phyloP scores from a whole-genome alignment of 163 green algal species.

The Scenedesmus sp. region DNA sequence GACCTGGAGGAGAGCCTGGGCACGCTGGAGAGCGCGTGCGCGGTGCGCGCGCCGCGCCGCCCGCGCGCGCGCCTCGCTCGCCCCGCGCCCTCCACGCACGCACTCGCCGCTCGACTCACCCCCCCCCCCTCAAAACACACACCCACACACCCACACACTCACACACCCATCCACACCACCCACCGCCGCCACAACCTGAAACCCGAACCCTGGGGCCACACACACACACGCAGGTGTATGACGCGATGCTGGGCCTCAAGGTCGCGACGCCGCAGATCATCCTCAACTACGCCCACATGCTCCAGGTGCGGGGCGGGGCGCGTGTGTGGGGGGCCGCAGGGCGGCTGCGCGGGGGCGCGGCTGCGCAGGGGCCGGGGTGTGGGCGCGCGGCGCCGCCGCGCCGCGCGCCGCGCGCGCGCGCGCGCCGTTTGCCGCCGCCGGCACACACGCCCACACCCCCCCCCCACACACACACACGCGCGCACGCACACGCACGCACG shows the following conservation, averaged over 20 bases:
- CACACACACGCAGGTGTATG: slow-evolving; percentile 75
- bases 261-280: slow-evolving; percentile 92
- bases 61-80: too few relatives aligned
- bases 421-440: too few relatives aligned
- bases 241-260: slow-evolving; percentile 86
- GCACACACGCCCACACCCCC: too few relatives aligned
- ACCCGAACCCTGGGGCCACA: not conserved
- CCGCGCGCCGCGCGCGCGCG: not conserved
- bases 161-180: not conserved
- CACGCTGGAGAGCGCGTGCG: slow-evolving; percentile 79
- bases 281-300: slow-evolving; percentile 93
- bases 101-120: too few relatives aligned
- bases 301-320: slow-evolving; percentile 51
- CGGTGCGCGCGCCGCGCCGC: too few relatives aligned
- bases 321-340: not conserved
- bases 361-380: too few relatives aligned
- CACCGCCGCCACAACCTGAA: not conserved
- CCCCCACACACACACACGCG: not conserved
- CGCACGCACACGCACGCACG: not conserved
- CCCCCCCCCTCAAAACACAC: too few relatives aligned
- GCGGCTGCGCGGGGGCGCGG: not conserved
- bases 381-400: too few relatives aligned
- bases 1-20: slow-evolving; percentile 97
- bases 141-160: too few relatives aligned
- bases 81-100: too few relatives aligned